phyloP scores from a whole-genome alignment of 805 yeast species.

The Candida berthetii region DNA sequence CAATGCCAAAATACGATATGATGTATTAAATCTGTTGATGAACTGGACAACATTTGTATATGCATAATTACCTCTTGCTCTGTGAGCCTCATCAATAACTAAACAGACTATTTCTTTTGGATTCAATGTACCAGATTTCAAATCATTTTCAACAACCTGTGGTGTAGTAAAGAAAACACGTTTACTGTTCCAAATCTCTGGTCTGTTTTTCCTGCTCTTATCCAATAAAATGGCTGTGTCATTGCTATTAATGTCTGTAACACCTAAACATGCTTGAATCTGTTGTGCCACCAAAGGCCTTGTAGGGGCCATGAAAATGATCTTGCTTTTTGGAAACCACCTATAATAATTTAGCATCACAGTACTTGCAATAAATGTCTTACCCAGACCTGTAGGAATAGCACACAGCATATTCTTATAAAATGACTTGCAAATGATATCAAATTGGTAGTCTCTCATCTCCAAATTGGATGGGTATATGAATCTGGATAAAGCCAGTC shows the following conservation, averaged over 20 bases:
- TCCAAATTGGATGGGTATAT: conserved; percentile 84
- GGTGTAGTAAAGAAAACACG: conserved; percentile 93
- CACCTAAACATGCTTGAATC: conserved; percentile 83
- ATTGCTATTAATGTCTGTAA: conserved; percentile 73
- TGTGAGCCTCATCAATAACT: conserved; percentile 93
- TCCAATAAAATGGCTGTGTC: conserved; percentile 77
- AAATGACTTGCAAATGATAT: conserved; percentile 68
- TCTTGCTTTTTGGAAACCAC: conserved; percentile 78
- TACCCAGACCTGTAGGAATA: conserved; percentile 95
- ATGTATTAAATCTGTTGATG: conserved; percentile 52
- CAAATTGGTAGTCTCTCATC: conserved; percentile 82
- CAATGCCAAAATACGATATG: conserved; percentile 74
- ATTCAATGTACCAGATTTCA: conserved; percentile 64
- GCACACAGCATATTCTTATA: conserved; percentile 78
- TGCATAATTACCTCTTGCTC: conserved; percentile 87
- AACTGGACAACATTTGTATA: conserved; percentile 78
- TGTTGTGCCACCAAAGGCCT: conserved; percentile 95
- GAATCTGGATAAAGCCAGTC: conserved; percentile 36
- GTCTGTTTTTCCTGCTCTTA: conserved; percentile 52
- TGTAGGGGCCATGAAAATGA: conserved; percentile 96
- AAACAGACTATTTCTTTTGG: conserved; percentile 71
- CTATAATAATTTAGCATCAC: conserved; percentile 85
- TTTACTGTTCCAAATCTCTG: conserved; percentile 69
- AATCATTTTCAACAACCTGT: conserved; percentile 90
- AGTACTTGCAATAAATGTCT: conserved; percentile 92